phyloP scores from a whole-genome alignment of 2,329 filamentous ascomycete genomes.

The Diaporthe amygdali region DNA sequence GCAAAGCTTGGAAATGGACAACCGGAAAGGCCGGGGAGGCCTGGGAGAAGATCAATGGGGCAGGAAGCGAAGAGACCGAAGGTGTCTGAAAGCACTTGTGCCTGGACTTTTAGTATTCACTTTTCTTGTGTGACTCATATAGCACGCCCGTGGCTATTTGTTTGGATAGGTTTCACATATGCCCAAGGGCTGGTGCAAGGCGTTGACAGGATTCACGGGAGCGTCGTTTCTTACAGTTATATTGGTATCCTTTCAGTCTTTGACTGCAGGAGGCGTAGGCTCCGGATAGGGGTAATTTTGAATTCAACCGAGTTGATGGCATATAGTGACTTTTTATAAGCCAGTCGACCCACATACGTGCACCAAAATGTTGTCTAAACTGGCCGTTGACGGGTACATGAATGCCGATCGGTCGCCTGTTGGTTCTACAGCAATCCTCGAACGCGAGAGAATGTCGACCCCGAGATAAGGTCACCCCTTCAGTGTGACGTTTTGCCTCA shows the following conservation, averaged over 20 bases:
- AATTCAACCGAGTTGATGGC: neutral
- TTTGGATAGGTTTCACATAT: neutral
- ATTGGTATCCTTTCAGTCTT: neutral
- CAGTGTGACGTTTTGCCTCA: too few relatives aligned
- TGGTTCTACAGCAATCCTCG: too few relatives aligned
- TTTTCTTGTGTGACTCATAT: neutral
- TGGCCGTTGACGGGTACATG: too few relatives aligned
- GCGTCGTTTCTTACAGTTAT: neutral
- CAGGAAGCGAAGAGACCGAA: constrained; percentile 23
- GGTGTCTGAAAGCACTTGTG: neutral
- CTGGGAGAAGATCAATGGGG: constrained; percentile 49
- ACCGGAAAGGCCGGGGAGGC: constrained; percentile 51
- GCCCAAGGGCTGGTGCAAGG: constrained; percentile 3
- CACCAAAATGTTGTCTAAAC: too few relatives aligned
- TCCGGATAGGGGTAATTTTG: neutral
- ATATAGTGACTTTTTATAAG: neutral
- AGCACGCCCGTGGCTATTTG: neutral
- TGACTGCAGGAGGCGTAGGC: neutral
- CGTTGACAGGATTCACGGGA: neutral
- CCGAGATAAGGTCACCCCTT: too few relatives aligned
- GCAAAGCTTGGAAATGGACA: constrained; percentile 54
- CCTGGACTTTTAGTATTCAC: neutral
- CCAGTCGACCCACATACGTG: too few relatives aligned
- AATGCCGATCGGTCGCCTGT: too few relatives aligned
- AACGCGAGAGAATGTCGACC: too few relatives aligned